Evolutionary conservation across 768 basidiomycete genomes (phyloP).

Genomic region (Pholiota molesta): DNA sequence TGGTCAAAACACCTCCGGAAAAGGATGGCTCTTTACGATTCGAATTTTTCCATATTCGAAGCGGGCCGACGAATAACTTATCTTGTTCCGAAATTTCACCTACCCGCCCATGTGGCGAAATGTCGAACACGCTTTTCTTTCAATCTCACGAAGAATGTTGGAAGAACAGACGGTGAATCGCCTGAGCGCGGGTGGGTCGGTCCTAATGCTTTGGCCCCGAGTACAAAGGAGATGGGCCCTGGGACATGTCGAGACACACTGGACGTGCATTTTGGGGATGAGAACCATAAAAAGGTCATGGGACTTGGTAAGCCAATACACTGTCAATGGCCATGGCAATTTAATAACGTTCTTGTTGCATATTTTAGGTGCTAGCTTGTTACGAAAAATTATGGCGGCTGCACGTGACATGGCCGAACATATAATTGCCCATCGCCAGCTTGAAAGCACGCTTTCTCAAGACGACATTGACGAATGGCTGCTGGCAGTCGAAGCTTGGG

Average conservation of each 20-base stretch:
- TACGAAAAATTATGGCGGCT: background rate
- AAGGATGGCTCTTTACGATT: background rate
- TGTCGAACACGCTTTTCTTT: background rate
- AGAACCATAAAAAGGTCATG: slow-evolving; percentile 2
- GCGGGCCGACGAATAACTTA: background rate
- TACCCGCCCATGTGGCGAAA: background rate
- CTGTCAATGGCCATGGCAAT: background rate
- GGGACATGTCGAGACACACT: background rate
- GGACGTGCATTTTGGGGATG: background rate
- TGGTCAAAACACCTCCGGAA: background rate
- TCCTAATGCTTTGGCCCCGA: background rate
- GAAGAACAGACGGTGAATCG: background rate
- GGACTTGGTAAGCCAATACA: background rate
- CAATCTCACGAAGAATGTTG: background rate
- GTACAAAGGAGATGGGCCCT: slow-evolving; percentile 3
- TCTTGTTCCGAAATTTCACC: background rate
- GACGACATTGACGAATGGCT: background rate
- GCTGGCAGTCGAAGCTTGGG: background rate
- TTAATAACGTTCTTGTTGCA: background rate
- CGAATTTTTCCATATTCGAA: background rate
- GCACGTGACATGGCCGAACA: background rate
- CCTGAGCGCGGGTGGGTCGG: background rate
- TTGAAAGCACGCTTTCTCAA: background rate
- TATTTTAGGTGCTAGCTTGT: background rate
- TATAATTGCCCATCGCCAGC: background rate